A percentile compares a stretch with the other conserved stretches of the same genome.
These are phyloP conservation scores for Lichtheimia ramosa DNA, from an alignment of 371 early-diverging fungal species.

Conservation along the genomic window DNA sequence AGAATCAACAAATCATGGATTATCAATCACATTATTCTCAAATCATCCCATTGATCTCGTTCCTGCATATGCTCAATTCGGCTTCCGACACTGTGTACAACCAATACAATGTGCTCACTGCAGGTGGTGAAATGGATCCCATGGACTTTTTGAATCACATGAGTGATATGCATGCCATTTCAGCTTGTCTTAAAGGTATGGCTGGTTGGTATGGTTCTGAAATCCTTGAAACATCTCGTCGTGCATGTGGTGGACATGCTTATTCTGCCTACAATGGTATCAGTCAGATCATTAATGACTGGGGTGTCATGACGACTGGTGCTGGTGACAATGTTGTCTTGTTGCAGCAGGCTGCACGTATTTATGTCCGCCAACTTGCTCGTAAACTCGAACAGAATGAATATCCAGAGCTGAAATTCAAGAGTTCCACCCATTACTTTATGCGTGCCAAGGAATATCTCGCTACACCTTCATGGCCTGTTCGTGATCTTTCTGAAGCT, in stretches of 20 bases:
- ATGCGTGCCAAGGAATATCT: constrained; percentile 31
- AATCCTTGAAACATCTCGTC: constrained; percentile 59
- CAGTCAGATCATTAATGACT: constrained; percentile 61
- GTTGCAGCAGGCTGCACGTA: constrained; percentile 59
- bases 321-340: constrained; percentile 73
- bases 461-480: constrained; percentile 21
- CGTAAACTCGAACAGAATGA: constrained; percentile 24
- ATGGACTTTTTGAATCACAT: constrained; percentile 52
- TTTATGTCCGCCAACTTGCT: constrained; percentile 23
- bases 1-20: constrained; percentile 69
- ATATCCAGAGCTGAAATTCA: constrained; percentile 32
- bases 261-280: constrained; percentile 71
- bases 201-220: constrained; percentile 61
- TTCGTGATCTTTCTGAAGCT: constrained; percentile 19
- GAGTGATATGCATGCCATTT: constrained; percentile 63
- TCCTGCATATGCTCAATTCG: constrained; percentile 50
- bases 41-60: constrained; percentile 58
- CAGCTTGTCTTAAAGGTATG: constrained; percentile 56
- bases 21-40: constrained; percentile 65
- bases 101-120: constrained; percentile 35
- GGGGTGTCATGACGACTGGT: constrained; percentile 72
- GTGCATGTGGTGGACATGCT: constrained; percentile 63
- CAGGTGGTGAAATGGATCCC: constrained; percentile 44
- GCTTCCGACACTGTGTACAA: constrained; percentile 19
- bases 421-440: constrained; percentile 36